phyloP scores from a whole-genome alignment of 495 filamentous ascomycete species.

The Neurospora tetrasperma region DNA sequence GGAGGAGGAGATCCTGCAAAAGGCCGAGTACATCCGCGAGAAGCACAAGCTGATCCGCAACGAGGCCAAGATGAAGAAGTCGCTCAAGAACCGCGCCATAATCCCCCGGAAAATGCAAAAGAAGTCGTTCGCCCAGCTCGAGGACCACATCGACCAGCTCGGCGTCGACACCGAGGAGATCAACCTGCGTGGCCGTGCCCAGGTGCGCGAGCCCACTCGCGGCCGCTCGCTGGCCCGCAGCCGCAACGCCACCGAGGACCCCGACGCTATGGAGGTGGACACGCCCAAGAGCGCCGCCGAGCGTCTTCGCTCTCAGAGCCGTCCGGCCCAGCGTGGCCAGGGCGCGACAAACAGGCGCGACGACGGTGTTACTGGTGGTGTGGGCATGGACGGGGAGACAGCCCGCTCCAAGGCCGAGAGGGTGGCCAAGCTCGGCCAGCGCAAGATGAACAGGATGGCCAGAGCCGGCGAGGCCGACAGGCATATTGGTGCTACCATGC shows the following conservation, averaged over 20 bases:
- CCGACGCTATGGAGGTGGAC: constrained; percentile 84
- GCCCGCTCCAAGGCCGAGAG: constrained; percentile 71
- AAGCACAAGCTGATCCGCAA: constrained; percentile 82
- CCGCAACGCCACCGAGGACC: constrained; percentile 43
- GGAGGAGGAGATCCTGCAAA: constrained; percentile 74
- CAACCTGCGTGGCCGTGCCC: constrained; percentile 55
- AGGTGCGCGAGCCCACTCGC: constrained; percentile 42
- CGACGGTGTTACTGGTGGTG: constrained; percentile 57
- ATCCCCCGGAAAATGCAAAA: constrained; percentile 73
- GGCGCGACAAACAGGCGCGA: constrained; percentile 66
- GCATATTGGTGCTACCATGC: constrained; percentile 68
- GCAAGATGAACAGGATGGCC: constrained; percentile 97
- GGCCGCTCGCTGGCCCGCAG: constrained; percentile 49
- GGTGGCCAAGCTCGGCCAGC: constrained; percentile 78
- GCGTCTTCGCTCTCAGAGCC: constrained; percentile 64
- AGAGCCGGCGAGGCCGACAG: constrained; percentile 93
- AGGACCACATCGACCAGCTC: constrained; percentile 69
- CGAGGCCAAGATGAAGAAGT: constrained; percentile 84
- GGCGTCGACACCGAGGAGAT: constrained; percentile 75
- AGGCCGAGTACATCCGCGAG: constrained; percentile 91
- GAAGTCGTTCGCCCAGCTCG: constrained; percentile 71
- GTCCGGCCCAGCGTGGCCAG: constrained; percentile 55
- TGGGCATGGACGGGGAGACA: constrained; percentile 16
- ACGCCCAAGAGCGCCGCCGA: constrained; percentile 39
- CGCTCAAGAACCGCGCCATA: constrained; percentile 86